These are phyloP conservation scores for Dissophora ornata DNA, from an alignment of 192 early-diverging fungal genomes.

Conservation along the genomic window DNA sequence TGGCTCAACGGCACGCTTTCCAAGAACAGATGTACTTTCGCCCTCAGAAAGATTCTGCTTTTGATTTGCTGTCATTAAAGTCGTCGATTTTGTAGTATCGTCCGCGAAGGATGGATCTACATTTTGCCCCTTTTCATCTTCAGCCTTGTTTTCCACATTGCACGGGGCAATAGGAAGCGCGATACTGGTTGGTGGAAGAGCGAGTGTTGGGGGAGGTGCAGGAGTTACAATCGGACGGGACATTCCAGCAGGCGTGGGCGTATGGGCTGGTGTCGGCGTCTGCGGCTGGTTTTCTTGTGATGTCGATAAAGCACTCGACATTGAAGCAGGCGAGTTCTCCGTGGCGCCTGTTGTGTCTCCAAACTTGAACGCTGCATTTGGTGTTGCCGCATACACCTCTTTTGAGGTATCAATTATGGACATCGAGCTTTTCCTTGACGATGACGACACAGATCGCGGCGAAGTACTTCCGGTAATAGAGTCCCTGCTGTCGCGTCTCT, in stretches of 20 bases:
- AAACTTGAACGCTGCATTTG: background rate
- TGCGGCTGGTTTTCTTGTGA: conserved; percentile 20
- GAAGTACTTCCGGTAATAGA: conserved; percentile 2
- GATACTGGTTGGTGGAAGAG: conserved; percentile 8
- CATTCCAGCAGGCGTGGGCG: conserved; percentile 20
- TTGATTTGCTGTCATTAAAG: background rate
- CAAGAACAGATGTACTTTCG: conserved; percentile 10
- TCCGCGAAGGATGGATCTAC: background rate
- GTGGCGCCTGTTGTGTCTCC: background rate
- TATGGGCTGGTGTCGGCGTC: conserved; percentile 41
- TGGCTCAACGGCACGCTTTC: conserved; percentile 22
- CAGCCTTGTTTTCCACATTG: background rate
- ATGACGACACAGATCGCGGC: conserved; percentile 1
- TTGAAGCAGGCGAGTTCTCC: background rate
- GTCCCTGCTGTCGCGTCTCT: conserved; percentile 30
- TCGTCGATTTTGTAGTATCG: background rate
- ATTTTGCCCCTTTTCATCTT: background rate
- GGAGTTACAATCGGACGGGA: conserved; percentile 1
- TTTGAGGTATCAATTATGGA: conserved; percentile 7
- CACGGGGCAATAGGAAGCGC: background rate
- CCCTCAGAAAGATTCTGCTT: background rate
- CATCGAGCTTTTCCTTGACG: conserved; percentile 38
- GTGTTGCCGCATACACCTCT: background rate
- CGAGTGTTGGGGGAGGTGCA: background rate
- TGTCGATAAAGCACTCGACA: background rate